These are phyloP conservation scores for Penicillium vulpinum DNA, from an alignment of 2,329 filamentous ascomycete genomes.

Conservation along the genomic window DNA sequence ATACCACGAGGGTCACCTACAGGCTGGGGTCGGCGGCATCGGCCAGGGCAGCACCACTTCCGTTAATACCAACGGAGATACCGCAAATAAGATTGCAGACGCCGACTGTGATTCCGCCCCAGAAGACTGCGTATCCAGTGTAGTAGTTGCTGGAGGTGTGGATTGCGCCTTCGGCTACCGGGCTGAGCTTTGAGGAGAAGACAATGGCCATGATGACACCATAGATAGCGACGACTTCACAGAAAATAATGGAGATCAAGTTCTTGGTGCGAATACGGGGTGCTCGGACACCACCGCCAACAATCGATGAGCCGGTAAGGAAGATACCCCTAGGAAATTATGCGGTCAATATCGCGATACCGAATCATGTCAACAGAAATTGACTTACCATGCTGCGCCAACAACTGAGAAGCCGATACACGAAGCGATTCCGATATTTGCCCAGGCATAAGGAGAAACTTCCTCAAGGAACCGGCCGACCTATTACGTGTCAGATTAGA, in stretches of 20 bases:
- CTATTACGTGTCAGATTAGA: constrained; percentile 47
- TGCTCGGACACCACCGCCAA: constrained; percentile 93
- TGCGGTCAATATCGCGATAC: background rate
- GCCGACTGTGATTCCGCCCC: constrained; percentile 91
- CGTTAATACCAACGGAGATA: constrained; percentile 96
- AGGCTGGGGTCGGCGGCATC: constrained; percentile 90
- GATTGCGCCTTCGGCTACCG: constrained; percentile 63
- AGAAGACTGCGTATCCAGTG: constrained; percentile 93
- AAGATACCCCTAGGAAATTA: constrained; percentile 80
- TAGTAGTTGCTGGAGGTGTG: constrained; percentile 82
- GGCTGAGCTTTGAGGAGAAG: constrained; percentile 83
- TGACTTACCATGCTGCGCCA: constrained; percentile 84
- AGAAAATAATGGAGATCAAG: constrained; percentile 99
- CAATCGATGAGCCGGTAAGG: constrained; percentile 95
- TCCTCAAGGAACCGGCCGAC: constrained; percentile 92
- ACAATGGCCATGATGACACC: constrained; percentile 99
- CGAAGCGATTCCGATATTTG: constrained; percentile 81
- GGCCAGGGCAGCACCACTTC: constrained; percentile 90
- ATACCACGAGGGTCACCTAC: constrained; percentile 55
- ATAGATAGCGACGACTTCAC: constrained; percentile 99
- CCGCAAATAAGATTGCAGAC: constrained; percentile 95
- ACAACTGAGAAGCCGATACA: constrained; percentile 97
- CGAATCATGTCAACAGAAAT: background rate
- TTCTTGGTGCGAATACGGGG: constrained; percentile 99
- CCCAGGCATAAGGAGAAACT: constrained; percentile 93